Evolutionary conservation across 2,329 filamentous ascomycete genomes (phyloP), one percentile per base, ranked within the genome.

Genomic region (Claviceps cyperi): DNA sequence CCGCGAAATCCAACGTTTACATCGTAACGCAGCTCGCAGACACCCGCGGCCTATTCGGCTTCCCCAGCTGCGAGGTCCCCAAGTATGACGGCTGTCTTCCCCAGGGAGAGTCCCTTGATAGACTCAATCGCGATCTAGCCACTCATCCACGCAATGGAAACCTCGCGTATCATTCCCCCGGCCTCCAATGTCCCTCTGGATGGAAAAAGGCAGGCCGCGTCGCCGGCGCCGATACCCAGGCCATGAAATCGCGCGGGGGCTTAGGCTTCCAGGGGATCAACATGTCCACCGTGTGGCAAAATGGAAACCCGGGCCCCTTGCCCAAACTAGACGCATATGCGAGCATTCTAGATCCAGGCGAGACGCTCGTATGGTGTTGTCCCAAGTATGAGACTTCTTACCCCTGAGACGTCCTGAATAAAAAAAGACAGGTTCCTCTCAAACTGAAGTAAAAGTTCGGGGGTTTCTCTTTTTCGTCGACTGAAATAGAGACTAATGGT

Each of bases 181-280:
- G 56, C 0, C 21, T 59, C 1, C 40, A 48, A 7, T 64, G 58
- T 11, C 60, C 58, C 1, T 52, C 55, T 0, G 55, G 55, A 0
- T 60, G 58, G 57, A 59, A 57, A 5, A 62, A 58, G 2, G 59
- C 51, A 1, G 60, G 55, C 13, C 32, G 52, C 1, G 38, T 58
- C 17, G 52, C 52, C 0, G 52, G 48, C 19, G 47, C 48, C 21
- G 49, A 46, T 1, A 46, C 49, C 13, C 41, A 52, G 4, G 40
- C 43, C 14, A 44, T 6, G 32, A 52, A 3, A 19, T 22, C 5
- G 45, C 17, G 14, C 3, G 54, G 54, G 8, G 49, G 55, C 3
- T 57, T 56, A 32, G 57, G 56, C 3, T 59, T 58, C 32, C 57
- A 53, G 2, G 38, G 50, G 24, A 15, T 46, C 22, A 35, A 47